A percentile compares a stretch with the other conserved stretches of the same genome.
These are phyloP conservation scores for Colletotrichum brevisporum DNA, from an alignment of 2,329 filamentous ascomycete genomes.

Conservation along the genomic window DNA sequence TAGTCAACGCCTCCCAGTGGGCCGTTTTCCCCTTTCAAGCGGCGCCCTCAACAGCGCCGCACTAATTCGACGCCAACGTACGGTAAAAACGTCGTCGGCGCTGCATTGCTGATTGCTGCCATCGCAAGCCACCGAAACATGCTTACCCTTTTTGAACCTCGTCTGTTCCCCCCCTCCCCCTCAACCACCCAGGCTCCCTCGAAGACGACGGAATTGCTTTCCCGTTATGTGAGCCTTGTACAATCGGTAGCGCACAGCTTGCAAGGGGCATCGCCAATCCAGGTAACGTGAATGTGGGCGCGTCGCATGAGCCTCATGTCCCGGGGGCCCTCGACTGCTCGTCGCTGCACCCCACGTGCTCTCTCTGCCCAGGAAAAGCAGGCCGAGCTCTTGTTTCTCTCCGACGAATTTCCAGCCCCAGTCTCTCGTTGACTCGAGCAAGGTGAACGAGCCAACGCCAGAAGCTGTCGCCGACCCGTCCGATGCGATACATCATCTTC, in stretches of 20 bases:
- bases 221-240: slow-evolving; percentile 9
- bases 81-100: slow-evolving; percentile 9
- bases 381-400: slow-evolving; percentile 25
- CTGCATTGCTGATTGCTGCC: background rate
- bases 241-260: background rate
- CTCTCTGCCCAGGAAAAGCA: slow-evolving; percentile 16
- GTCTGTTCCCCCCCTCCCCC: background rate
- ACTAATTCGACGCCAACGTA: background rate
- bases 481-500: slow-evolving; percentile 23
- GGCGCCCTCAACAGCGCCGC: slow-evolving; percentile 10
- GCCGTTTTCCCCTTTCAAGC: slow-evolving; percentile 16
- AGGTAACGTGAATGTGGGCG: slow-evolving; percentile 14
- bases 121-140: slow-evolving; percentile 33
- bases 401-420: slow-evolving; percentile 15
- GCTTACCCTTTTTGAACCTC: slow-evolving; percentile 15
- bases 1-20: slow-evolving; percentile 14
- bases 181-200: background rate
- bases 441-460: slow-evolving; percentile 31
- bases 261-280: background rate
- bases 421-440: background rate
- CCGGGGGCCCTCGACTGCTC: slow-evolving; percentile 4
- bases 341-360: slow-evolving; percentile 13
- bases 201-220: slow-evolving; percentile 5
- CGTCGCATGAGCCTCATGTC: slow-evolving; percentile 32
- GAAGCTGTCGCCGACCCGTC: slow-evolving; percentile 18